Conservation (phyloP, 2,329 filamentous ascomycete species). For the Colletotrichum sp. region DNA sequence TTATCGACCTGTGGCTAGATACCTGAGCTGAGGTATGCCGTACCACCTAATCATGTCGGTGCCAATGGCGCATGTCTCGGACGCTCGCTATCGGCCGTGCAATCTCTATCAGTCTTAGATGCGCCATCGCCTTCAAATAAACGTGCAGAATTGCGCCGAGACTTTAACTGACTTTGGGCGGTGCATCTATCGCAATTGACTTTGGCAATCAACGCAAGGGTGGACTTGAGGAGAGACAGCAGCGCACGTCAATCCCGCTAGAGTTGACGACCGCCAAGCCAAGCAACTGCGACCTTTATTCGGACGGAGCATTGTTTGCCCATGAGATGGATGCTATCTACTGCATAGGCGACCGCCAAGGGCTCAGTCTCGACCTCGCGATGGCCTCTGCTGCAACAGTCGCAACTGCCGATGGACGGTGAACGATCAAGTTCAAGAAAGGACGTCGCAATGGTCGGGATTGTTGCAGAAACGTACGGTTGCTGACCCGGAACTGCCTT, state of each 20-base stretch:
- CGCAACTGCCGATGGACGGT: background rate
- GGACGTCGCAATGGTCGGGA: background rate
- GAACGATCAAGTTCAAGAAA: background rate
- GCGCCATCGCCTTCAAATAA: background rate
- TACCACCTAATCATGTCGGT: background rate
- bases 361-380: background rate
- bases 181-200: background rate
- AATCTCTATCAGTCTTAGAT: background rate
- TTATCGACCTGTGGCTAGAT: background rate
- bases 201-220: background rate
- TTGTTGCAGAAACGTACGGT: background rate
- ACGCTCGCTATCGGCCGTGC: background rate
- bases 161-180: background rate
- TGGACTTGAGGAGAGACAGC: background rate
- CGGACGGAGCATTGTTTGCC: background rate
- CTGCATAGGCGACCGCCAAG: background rate
- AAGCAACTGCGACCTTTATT: background rate
- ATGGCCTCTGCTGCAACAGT: background rate
- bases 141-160: background rate
- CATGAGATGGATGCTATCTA: background rate
- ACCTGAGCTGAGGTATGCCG: background rate
- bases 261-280: background rate
- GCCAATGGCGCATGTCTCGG: background rate
- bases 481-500: constrained; percentile 3
- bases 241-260: background rate